Conservation (phyloP, 108 stramenopile genomes). For the Cyclotella cryptica region DNA sequence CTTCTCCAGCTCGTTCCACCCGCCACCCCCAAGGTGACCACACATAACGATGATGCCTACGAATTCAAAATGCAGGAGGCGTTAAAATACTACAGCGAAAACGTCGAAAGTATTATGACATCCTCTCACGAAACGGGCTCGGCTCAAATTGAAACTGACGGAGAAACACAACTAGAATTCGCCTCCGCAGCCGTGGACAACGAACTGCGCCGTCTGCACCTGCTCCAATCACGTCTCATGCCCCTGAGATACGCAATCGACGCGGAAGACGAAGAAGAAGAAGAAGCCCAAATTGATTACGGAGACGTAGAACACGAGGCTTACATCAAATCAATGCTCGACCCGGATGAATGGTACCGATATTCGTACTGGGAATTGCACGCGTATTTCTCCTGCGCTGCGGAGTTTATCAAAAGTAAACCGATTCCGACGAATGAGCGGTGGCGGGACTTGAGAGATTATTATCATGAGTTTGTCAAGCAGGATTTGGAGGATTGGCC, state of each 20-base stretch:
- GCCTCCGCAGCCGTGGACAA: not conserved
- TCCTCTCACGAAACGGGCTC: not conserved
- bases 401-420: conserved; percentile 14
- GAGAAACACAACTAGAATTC: conserved; percentile 7
- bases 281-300: conserved; percentile 9
- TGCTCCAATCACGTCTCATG: not conserved
- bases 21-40: not conserved
- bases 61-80: conserved; percentile 3
- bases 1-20: not conserved
- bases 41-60: conserved; percentile 11
- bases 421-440: conserved; percentile 14
- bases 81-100: not conserved
- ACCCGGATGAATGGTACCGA: conserved; percentile 23
- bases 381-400: conserved; percentile 44
- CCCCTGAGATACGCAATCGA: not conserved
- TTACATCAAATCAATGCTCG: conserved; percentile 11
- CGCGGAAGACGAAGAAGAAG: conserved; percentile 8
- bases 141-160: not conserved
- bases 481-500: conserved; percentile 18
- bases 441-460: conserved; percentile 33
- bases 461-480: conserved; percentile 33
- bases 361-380: conserved; percentile 47
- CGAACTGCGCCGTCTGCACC: not conserved
- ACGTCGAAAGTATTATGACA: not conserved
- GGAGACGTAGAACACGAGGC: conserved; percentile 17